Evolutionary conservation across 768 basidiomycete genomes (phyloP), one percentile per base, ranked within the genome.

Genomic region (Xerocomellus amylosporus): DNA sequence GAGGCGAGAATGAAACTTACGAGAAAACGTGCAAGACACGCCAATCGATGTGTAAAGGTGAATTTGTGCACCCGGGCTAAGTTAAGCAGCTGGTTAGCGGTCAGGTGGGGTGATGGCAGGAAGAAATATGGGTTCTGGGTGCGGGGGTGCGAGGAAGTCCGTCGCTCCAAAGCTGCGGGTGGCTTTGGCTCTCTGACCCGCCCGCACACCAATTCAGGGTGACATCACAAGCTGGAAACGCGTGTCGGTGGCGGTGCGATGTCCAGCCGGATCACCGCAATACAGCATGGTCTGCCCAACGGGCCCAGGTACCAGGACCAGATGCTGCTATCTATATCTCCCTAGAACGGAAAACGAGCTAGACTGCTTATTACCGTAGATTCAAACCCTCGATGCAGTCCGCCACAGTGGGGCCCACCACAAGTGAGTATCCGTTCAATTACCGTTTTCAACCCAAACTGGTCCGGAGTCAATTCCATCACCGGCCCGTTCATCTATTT

Each of bases 11-110:
- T 54, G 54, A 66, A 59, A 26, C 58, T 69, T 65, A 58, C 60
- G 61, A 58, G 59, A 70, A 64, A 68, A 70, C 68, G 67, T 69
- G 67, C 66, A 53, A 49, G 66, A 65, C 67, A 69, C 67, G 67
- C 61, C 54, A 44, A 59, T 60, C 50, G 53, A 49, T 49, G 56
- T 30, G 66, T 60, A 53, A 61, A 44, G 51, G 42, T 30, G 51
- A 57, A 40, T 37, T 48, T 47, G 53, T 47, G 50, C 48, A 43
- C 45, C 43, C 52, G 47, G 47, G 46, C 46, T 41, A 42, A 41
- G 58, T 56, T 34, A 51, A 53, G 51, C 51, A 49, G 56, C 47
- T 44, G 56, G 59, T 36, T 37, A 53, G 49, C 37, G 38, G 59
- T 31, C 34, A 48, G 55, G 49, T n/a, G 46, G 26, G 46, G 36